A percentile compares a stretch with the other conserved stretches of the same genome.
Evolutionary conservation across 2,329 filamentous ascomycete species (phyloP).

Genomic region (Intubia oerlemansii): DNA sequence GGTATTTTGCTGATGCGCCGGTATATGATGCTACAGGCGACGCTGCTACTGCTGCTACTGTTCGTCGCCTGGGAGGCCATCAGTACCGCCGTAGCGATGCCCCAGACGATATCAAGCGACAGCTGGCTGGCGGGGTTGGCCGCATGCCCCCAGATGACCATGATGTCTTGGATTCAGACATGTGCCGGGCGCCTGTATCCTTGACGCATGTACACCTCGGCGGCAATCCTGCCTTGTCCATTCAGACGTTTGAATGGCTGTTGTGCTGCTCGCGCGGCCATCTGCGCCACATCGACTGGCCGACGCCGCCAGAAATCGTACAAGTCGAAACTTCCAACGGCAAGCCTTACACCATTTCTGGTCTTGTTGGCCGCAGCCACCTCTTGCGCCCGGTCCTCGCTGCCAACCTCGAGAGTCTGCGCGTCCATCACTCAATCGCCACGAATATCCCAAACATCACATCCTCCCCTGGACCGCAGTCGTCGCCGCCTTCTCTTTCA

Average conservation of each 20-base stretch:
- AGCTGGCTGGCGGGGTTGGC: constrained; percentile 10
- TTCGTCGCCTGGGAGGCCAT: constrained; percentile 17
- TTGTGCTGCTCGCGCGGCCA: constrained; percentile 21
- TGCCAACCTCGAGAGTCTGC: constrained; percentile 28
- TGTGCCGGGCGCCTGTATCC: constrained; percentile 12
- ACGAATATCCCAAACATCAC: constrained; percentile 32
- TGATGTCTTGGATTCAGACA: constrained; percentile 7
- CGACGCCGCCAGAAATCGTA: constrained; percentile 19
- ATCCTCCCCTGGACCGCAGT: too few relatives aligned
- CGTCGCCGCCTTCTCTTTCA: too few relatives aligned
- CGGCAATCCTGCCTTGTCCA: constrained; percentile 22
- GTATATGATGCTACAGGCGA: constrained; percentile 16
- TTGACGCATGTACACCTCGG: constrained; percentile 35
- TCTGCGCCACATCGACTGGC: constrained; percentile 31
- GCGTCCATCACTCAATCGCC: constrained; percentile 37
- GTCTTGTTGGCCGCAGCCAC: constrained; percentile 23
- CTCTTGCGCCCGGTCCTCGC: constrained; percentile 30
- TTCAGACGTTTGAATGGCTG: constrained; percentile 19
- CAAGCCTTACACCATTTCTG: too few relatives aligned
- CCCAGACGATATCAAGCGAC: constrained; percentile 12
- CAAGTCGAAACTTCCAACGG: too few relatives aligned
- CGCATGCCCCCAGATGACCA: constrained; percentile 5
- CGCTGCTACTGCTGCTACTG: too few relatives aligned
- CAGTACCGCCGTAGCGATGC: constrained; percentile 13
- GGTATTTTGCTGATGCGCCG: constrained; percentile 27